phyloP scores from a whole-genome alignment of 306 rosid species.

The Coriaria nepalensis region DNA sequence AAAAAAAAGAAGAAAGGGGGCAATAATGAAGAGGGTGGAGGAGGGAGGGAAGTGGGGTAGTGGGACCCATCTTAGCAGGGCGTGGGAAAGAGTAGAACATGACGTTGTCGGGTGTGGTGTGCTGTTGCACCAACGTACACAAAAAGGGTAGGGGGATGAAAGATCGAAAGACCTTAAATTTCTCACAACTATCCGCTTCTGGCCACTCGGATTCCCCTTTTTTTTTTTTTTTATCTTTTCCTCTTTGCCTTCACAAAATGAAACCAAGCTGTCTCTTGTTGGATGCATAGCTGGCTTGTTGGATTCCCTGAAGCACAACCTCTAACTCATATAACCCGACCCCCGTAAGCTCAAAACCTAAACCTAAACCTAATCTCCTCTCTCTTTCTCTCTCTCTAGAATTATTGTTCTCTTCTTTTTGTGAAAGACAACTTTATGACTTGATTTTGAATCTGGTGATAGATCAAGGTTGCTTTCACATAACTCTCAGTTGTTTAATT shows the following conservation, averaged over 20 bases:
- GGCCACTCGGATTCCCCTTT: slow-evolving; percentile 4
- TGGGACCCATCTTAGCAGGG: slow-evolving; percentile 51
- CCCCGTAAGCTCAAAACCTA: background rate
- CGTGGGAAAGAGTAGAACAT: slow-evolving; percentile 59
- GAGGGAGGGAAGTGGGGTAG: background rate
- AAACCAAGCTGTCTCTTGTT: slow-evolving; percentile 64
- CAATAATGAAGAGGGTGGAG: slow-evolving; percentile 34
- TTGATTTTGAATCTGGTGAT: no score
- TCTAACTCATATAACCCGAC: background rate
- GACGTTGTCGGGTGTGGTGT: slow-evolving; percentile 52
- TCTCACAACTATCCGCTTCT: background rate
- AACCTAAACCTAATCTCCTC: background rate
- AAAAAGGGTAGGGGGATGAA: slow-evolving; percentile 3
- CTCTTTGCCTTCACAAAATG: slow-evolving; percentile 42
- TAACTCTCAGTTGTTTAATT: no score
- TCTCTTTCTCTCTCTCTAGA: slow-evolving; percentile 8
- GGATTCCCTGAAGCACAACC: slow-evolving; percentile 24
- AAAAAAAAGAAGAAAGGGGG: slow-evolving; percentile 17
- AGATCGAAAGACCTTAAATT: background rate
- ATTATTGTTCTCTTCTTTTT: background rate
- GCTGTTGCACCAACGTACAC: background rate
- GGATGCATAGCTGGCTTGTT: slow-evolving; percentile 22
- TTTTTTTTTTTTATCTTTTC: slow-evolving; percentile 13
- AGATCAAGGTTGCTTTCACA: no score
- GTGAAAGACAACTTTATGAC: background rate